Evolutionary conservation across 305 asterid genomes (phyloP).

Genomic region (Fraxinus nigra): DNA sequence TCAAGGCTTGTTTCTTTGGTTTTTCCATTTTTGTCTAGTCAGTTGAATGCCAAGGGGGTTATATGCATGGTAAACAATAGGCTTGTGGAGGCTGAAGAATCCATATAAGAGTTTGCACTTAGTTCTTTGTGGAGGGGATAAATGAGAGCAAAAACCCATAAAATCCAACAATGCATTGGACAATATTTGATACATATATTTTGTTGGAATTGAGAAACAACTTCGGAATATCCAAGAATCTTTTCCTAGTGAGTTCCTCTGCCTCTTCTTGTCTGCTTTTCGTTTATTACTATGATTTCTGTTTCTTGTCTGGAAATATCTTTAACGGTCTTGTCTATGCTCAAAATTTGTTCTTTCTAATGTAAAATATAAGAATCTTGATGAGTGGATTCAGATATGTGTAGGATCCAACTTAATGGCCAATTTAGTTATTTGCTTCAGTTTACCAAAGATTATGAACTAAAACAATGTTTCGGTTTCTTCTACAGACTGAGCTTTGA

Average conservation of each 20-base stretch:
- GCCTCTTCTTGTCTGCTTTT: conserved; percentile 8
- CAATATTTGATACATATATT: conserved; percentile 11
- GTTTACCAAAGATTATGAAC: not conserved
- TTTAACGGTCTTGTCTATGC: not conserved
- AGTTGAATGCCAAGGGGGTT: not conserved
- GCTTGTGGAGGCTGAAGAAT: not conserved
- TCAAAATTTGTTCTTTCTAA: not conserved
- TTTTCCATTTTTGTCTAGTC: not conserved
- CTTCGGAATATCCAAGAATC: conserved; percentile 68
- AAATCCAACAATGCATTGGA: not conserved
- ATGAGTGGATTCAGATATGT: not conserved
- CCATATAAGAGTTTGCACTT: not conserved
- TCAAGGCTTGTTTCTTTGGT: not conserved
- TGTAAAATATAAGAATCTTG: not conserved
- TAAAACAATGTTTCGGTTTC: not conserved
- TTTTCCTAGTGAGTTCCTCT: conserved; percentile 36
- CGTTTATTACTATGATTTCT: conserved; percentile 24
- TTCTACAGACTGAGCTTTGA: not conserved
- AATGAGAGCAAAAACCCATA: not conserved
- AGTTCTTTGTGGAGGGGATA: not conserved
- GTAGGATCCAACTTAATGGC: not conserved
- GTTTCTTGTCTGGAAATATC: not conserved
- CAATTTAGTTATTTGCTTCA: not conserved
- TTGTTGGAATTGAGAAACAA: conserved; percentile 18
- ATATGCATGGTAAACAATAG: not conserved